These are phyloP conservation scores for Turritis glabra DNA, from an alignment of 345 rosid species.

Conservation along the genomic window DNA sequence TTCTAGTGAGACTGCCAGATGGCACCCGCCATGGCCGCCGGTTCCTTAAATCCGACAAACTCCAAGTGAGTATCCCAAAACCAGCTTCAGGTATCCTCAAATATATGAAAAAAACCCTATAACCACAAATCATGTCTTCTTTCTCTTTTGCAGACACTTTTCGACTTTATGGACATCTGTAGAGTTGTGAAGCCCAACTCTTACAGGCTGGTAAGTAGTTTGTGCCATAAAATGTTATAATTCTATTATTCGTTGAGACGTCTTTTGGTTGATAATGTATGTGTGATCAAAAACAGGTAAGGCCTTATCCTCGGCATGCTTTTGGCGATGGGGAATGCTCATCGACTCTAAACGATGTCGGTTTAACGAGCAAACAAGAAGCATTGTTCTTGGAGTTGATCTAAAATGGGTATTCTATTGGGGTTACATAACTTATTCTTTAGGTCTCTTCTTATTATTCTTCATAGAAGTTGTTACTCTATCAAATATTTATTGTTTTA, in stretches of 20 bases:
- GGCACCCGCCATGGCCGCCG: conserved; percentile 12
- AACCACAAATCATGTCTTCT: neutral
- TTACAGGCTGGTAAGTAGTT: conserved; percentile 62
- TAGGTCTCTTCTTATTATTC: neutral
- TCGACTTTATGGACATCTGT: conserved; percentile 78
- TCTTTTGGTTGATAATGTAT: neutral
- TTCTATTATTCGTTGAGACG: neutral
- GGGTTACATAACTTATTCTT: neutral
- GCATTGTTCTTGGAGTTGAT: conserved; percentile 77
- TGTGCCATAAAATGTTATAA: neutral
- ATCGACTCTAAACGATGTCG: conserved; percentile 62
- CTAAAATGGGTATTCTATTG: conserved; percentile 26
- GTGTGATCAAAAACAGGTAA: conserved; percentile 51
- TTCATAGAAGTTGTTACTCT: neutral
- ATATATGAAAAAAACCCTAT: neutral
- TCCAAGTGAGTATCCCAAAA: neutral
- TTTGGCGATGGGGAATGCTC: conserved; percentile 63
- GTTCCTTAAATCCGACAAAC: conserved; percentile 10
- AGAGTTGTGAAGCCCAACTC: conserved; percentile 70
- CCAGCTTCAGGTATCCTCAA: neutral
- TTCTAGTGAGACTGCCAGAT: neutral
- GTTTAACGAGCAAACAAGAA: conserved; percentile 85
- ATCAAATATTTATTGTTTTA: neutral
- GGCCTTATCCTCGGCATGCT: conserved; percentile 80
- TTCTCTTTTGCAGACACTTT: conserved; percentile 45